phyloP scores from a whole-genome alignment of 371 early-diverging fungal species.

The Mucor sp. region DNA sequence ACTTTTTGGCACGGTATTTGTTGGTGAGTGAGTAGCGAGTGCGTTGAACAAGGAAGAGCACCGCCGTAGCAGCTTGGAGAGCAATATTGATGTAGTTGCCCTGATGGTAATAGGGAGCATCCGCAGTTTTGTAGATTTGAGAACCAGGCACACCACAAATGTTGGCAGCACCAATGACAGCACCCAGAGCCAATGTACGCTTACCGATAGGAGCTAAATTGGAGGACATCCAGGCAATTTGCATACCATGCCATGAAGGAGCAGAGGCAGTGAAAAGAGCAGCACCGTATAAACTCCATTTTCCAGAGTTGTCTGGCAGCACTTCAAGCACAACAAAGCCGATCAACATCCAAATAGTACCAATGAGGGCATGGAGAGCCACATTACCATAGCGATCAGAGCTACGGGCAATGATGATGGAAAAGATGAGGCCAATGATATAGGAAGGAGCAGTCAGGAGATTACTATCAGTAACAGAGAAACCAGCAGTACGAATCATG shows the following conservation, averaged over 20 bases:
- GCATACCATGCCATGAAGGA: constrained; percentile 53
- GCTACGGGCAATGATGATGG: constrained; percentile 46
- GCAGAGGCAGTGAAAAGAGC: constrained; percentile 18
- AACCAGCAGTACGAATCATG: constrained; percentile 53
- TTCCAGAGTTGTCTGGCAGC: constrained; percentile 40
- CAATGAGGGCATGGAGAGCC: constrained; percentile 48
- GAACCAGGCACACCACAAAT: constrained; percentile 32
- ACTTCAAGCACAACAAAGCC: constrained; percentile 45
- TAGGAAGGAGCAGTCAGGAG: constrained; percentile 56
- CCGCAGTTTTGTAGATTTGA: constrained; percentile 30
- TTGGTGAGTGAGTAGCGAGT: constrained; percentile 37
- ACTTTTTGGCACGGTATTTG: constrained; percentile 23
- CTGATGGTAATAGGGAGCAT: constrained; percentile 38
- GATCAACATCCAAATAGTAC: constrained; percentile 38
- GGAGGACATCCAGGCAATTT: constrained; percentile 37
- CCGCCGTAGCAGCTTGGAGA: constrained; percentile 8
- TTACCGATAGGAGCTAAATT: constrained; percentile 30
- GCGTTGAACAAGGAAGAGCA: constrained; percentile 25
- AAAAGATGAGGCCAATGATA: constrained; percentile 42
- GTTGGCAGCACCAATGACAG: constrained; percentile 32
- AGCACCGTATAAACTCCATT: constrained; percentile 37
- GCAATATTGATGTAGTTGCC: constrained; percentile 42
- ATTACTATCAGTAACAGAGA: constrained; percentile 50
- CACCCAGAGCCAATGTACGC: constrained; percentile 28
- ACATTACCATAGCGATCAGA: constrained; percentile 48